These are phyloP conservation scores for Penicillium dipodomyicola DNA, from an alignment of 495 filamentous ascomycete genomes.

Conservation along the genomic window DNA sequence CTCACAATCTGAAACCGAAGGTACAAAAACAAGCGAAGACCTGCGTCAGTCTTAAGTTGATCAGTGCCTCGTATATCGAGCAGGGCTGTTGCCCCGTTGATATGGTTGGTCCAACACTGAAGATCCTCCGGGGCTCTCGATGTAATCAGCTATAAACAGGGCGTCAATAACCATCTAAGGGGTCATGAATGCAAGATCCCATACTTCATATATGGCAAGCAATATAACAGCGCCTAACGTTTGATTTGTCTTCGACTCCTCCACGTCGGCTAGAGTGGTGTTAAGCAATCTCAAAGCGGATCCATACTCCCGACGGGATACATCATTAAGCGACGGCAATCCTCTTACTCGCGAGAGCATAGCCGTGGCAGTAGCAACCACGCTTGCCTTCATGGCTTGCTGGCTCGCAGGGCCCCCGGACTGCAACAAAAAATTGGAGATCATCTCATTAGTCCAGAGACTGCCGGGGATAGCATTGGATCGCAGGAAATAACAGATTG, in stretches of 20 bases:
- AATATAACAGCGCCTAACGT: slow-evolving; percentile 62
- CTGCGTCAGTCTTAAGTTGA: slow-evolving; percentile 56
- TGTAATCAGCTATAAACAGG: slow-evolving; percentile 41
- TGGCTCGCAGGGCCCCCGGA: slow-evolving; percentile 22
- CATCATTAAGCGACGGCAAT: slow-evolving; percentile 32
- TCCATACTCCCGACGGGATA: slow-evolving; percentile 48
- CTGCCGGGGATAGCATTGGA: slow-evolving; percentile 41
- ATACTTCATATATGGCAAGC: slow-evolving; percentile 51
- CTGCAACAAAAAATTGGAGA: slow-evolving; percentile 26
- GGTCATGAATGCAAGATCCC: slow-evolving; percentile 10
- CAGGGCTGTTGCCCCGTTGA: slow-evolving; percentile 57
- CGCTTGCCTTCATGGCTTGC: slow-evolving; percentile 43
- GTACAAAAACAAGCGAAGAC: slow-evolving; percentile 57
- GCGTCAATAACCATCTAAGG: slow-evolving; percentile 12
- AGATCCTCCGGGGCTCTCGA: slow-evolving; percentile 46
- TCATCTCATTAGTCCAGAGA: slow-evolving; percentile 31
- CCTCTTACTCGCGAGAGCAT: slow-evolving; percentile 46
- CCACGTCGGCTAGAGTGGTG: slow-evolving; percentile 50
- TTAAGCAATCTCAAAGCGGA: slow-evolving; percentile 50
- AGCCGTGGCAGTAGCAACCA: slow-evolving; percentile 51
- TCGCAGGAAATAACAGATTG: slow-evolving; percentile 44
- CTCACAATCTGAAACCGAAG: slow-evolving; percentile 49
- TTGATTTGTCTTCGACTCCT: slow-evolving; percentile 56
- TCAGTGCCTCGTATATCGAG: slow-evolving; percentile 54
- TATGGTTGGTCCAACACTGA: slow-evolving; percentile 57